These are phyloP conservation scores for Pichiaceae sp. DNA, from an alignment of 1,139 yeast species.

Conservation along the genomic window DNA sequence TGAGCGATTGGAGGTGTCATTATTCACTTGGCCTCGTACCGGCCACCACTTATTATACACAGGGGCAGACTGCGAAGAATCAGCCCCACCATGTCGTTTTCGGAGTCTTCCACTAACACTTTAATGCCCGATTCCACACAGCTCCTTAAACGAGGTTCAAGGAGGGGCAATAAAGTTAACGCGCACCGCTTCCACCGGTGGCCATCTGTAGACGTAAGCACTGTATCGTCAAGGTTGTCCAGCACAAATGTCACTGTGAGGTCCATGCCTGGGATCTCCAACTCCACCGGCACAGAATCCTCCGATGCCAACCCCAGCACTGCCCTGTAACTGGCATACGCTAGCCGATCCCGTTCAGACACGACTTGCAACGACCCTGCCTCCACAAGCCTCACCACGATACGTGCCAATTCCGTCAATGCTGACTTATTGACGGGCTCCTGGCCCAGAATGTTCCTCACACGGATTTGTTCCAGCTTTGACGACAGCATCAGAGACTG, in stretches of 20 bases:
- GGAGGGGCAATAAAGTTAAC: slow-evolving; percentile 20
- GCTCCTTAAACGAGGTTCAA: slow-evolving; percentile 10
- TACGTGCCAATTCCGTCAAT: slow-evolving; percentile 8
- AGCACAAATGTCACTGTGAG: slow-evolving; percentile 8
- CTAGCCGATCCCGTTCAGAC: slow-evolving; percentile 12
- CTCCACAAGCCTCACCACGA: slow-evolving; percentile 10
- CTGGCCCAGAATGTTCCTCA: too few relatives aligned
- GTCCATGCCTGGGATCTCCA: slow-evolving; percentile 12
- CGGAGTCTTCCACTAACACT: neutral
- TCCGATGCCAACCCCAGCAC: slow-evolving; percentile 6
- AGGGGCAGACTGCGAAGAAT: slow-evolving; percentile 11
- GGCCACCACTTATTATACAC: slow-evolving; percentile 20
- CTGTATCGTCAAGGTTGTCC: slow-evolving; percentile 1
- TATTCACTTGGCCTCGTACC: slow-evolving; percentile 4
- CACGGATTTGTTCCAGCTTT: too few relatives aligned
- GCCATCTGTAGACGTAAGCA: slow-evolving; percentile 13
- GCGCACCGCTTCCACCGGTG: slow-evolving; percentile 21
- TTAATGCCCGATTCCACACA: slow-evolving; percentile 7
- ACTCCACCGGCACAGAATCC: slow-evolving; percentile 4
- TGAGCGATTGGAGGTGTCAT: neutral
- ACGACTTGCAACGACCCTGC: slow-evolving; percentile 1
- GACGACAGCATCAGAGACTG: slow-evolving; percentile 5
- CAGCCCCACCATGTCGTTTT: slow-evolving; percentile 4
- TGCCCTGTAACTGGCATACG: slow-evolving; percentile 13
- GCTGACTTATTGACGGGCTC: neutral